Base-by-base conservation (phyloP, 305 asterid species). In the Fraxinus velutina region DNA sequence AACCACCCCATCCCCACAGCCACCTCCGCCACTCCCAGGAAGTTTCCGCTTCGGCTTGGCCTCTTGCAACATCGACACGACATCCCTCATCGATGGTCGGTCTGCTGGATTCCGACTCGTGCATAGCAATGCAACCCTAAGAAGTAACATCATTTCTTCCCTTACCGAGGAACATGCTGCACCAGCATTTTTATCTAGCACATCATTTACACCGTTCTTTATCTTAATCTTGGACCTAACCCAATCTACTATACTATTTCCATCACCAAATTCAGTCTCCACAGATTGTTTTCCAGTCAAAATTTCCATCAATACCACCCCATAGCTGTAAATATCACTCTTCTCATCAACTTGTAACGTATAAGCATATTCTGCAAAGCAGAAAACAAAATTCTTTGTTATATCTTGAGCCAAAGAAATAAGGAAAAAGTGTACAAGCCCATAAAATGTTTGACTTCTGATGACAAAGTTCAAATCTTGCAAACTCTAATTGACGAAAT, bases 21-120 rank as follows among this genome's bases (percentile, higher is more conserved):
- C 73, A 17, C 76, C 81, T 0, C 83, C 81, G n/a, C 81, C 87
- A 29, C 39, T 77, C 66, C 79, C 90, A 3, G 88, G 84, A 37
- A 87, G 21, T 70, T 93, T 95, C 73, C 97, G 83, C 68, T 85
- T 90, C 0, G 98, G 99, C 78, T 82, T 89, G 62, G 97, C 97
- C 87, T 90, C 96, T 21, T 87, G 93, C 88, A 95, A 73, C 99
- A 92, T 93, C 1, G 98, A 90, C 15, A 95, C 88, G 0, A 95
- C 99, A 55, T 93, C 99, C 84, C 99, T 89, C 99, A 93, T 91
- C 1, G 97, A 88, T n/a, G 99, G 99, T 9, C 99, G 90, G 7
- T 95, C 97, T 0, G 91, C 91, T 7, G 98, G 99, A 83, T 92
- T 93, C 55, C 88, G 85, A 30, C 96, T 90, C 1, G 98, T 95